Conservation (phyloP, 192 early-diverging fungal species). For the Coemansia sp. region DNA sequence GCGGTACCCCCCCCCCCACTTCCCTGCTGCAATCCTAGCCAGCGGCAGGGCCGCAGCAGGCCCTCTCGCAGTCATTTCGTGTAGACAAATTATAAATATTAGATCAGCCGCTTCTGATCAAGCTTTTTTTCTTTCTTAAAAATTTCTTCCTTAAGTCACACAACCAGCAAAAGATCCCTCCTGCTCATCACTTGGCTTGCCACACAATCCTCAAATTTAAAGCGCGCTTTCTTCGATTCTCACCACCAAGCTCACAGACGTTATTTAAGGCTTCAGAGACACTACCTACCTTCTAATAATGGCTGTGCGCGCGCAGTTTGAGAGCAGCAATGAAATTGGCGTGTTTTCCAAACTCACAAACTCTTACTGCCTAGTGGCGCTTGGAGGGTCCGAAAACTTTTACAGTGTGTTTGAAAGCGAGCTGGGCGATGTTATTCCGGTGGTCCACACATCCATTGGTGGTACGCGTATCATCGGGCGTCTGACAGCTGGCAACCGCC, state of each 20-base stretch:
- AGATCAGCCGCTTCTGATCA: neutral
- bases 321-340: conserved; percentile 99
- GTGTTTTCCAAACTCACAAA: conserved; percentile 98
- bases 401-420: conserved; percentile 92
- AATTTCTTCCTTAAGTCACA: neutral
- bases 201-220: neutral
- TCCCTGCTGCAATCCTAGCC: neutral
- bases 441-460: conserved; percentile 95
- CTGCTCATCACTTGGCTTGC: neutral
- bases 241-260: neutral
- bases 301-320: conserved; percentile 84
- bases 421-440: conserved; percentile 91
- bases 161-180: conserved; percentile 1
- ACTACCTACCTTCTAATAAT: conserved; percentile 12
- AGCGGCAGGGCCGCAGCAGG: neutral
- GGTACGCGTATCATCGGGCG: conserved; percentile 97
- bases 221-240: conserved; percentile 4
- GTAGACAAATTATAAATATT: no score
- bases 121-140: conserved; percentile 8
- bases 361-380: conserved; percentile 94
- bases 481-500: conserved; percentile 89
- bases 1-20: no score
- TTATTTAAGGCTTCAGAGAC: conserved; percentile 1
- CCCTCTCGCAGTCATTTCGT: no score
- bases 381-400: conserved; percentile 99